A percentile compares a stretch with the other conserved stretches of the same genome.
These are phyloP conservation scores for Clavispora carvajalis DNA, from an alignment of 805 yeast genomes.

Conservation along the genomic window DNA sequence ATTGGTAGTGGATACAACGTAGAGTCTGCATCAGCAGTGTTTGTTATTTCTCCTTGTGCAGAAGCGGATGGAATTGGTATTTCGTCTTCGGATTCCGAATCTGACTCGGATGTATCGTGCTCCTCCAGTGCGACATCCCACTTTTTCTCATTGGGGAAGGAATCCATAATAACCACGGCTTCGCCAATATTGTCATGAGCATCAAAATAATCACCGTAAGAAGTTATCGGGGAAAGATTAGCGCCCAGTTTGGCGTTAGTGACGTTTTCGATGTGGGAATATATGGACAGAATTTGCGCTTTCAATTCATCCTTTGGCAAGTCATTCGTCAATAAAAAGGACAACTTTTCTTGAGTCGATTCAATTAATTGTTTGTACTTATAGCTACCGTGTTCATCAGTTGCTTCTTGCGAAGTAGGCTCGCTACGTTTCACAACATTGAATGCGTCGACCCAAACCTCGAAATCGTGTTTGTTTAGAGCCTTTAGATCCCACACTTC, in stretches of 20 bases:
- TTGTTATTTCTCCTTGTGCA: background rate
- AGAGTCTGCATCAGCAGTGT: slow-evolving; percentile 20
- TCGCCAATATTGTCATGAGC: slow-evolving; percentile 59
- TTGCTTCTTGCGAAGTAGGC: slow-evolving; percentile 3
- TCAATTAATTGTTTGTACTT: background rate
- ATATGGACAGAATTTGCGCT: slow-evolving; percentile 1
- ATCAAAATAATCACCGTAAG: slow-evolving; percentile 42
- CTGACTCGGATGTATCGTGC: slow-evolving; percentile 13
- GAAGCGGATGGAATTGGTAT: slow-evolving; percentile 6
- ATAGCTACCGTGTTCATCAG: background rate
- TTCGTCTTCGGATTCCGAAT: slow-evolving; percentile 13
- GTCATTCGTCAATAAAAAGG: background rate
- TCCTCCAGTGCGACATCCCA: slow-evolving; percentile 20
- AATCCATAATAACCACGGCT: slow-evolving; percentile 52
- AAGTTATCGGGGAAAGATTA: slow-evolving; percentile 26
- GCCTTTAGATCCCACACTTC: slow-evolving; percentile 90
- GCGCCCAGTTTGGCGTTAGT: background rate
- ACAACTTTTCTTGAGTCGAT: background rate
- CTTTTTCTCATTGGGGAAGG: slow-evolving; percentile 7
- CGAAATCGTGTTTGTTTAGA: slow-evolving; percentile 56
- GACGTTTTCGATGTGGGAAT: background rate
- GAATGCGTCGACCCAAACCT: slow-evolving; percentile 78
- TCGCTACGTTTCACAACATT: slow-evolving; percentile 41
- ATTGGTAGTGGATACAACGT: slow-evolving; percentile 66
- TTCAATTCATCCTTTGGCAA: slow-evolving; percentile 3